Evolutionary conservation across 179 eudicot species (phyloP).

Genomic region (Corrigiola litoralis): DNA sequence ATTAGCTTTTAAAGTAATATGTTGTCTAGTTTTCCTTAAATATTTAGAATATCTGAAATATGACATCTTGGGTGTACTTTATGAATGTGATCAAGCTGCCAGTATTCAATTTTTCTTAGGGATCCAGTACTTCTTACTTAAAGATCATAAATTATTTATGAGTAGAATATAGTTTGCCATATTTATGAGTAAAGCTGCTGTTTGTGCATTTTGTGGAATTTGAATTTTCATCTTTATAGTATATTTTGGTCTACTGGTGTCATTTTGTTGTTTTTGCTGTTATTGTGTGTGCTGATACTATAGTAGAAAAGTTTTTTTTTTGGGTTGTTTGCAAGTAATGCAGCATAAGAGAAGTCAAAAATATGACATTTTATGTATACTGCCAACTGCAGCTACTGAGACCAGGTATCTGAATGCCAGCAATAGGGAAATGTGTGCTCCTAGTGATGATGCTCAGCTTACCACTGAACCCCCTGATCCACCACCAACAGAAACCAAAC

Average conservation of each 20-base stretch:
- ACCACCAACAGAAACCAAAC: slow-evolving; percentile 38
- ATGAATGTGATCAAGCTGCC: slow-evolving; percentile 12
- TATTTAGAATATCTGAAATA: neutral
- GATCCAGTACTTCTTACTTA: neutral
- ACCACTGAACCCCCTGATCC: slow-evolving; percentile 49
- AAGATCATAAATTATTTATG: neutral
- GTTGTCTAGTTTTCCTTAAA: too few species aligned
- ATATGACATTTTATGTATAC: neutral
- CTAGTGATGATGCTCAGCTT: slow-evolving; percentile 58
- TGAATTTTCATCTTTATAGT: neutral
- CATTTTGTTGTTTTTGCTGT: slow-evolving; percentile 1
- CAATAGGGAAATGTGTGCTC: slow-evolving; percentile 86
- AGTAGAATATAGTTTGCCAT: neutral
- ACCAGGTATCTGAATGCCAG: slow-evolving; percentile 85
- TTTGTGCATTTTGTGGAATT: slow-evolving; percentile 11
- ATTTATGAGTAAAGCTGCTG: neutral
- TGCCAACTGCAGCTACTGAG: slow-evolving; percentile 66
- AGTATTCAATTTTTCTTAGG: neutral
- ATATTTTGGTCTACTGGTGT: neutral
- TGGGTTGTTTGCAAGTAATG: neutral
- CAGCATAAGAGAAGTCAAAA: neutral
- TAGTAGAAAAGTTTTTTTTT: neutral
- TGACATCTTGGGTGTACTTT: neutral
- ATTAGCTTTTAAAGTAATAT: too few species aligned
- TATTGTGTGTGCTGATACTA: neutral